These are phyloP conservation scores for Aspergillus thermomutatus DNA, from an alignment of 2,329 filamentous ascomycete genomes.

Conservation along the genomic window DNA sequence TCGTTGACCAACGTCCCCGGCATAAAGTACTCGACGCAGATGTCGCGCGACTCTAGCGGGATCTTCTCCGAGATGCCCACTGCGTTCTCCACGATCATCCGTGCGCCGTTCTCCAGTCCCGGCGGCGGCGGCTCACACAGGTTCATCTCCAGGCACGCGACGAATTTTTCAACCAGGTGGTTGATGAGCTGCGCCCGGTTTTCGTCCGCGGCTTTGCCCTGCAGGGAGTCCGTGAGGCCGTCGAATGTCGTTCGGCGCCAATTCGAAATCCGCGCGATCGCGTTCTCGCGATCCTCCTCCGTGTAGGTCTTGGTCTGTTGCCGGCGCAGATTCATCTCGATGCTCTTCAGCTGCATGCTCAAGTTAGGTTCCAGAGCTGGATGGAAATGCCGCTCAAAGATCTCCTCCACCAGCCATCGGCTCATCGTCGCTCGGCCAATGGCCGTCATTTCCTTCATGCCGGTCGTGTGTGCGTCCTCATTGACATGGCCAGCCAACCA, in stretches of 20 bases:
- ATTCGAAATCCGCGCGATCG: slow-evolving; percentile 80
- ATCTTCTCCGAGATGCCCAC: slow-evolving; percentile 82
- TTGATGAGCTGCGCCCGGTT: slow-evolving; percentile 68
- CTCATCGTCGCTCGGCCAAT: slow-evolving; percentile 86
- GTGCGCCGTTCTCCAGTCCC: slow-evolving; percentile 81
- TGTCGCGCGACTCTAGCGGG: slow-evolving; percentile 85
- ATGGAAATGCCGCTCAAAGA: slow-evolving; percentile 91
- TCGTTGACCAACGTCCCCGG: slow-evolving; percentile 69
- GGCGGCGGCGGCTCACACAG: slow-evolving; percentile 72
- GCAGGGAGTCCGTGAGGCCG: slow-evolving; percentile 71
- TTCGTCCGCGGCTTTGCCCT: slow-evolving; percentile 61
- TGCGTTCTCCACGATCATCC: slow-evolving; percentile 90
- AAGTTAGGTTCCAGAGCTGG: slow-evolving; percentile 75
- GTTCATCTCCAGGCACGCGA: slow-evolving; percentile 67
- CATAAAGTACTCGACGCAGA: slow-evolving; percentile 79
- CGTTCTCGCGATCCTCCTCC: slow-evolving; percentile 83
- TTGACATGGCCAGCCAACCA: slow-evolving; percentile 83
- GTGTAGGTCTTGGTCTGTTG: slow-evolving; percentile 71
- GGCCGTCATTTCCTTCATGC: slow-evolving; percentile 97
- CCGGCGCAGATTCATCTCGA: slow-evolving; percentile 82
- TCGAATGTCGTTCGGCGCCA: slow-evolving; percentile 95
- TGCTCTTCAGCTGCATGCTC: slow-evolving; percentile 74
- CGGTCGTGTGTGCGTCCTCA: slow-evolving; percentile 76
- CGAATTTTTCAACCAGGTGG: slow-evolving; percentile 65
- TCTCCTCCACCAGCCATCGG: slow-evolving; percentile 83